phyloP scores from a whole-genome alignment of 768 basidiomycete species.

The Amanita thiersii region DNA sequence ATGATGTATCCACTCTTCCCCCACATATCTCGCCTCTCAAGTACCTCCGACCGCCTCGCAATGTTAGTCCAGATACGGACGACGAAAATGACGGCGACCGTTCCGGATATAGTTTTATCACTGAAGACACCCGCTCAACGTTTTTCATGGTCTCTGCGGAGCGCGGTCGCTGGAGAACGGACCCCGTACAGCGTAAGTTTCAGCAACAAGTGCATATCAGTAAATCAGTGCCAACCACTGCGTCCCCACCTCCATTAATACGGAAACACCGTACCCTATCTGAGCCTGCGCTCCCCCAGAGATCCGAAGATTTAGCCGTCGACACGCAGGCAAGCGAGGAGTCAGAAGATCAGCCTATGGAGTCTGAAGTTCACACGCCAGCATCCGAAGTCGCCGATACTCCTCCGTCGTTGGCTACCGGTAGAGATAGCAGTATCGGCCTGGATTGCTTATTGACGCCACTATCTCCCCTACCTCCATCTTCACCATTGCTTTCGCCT shows the following conservation, averaged over 20 bases:
- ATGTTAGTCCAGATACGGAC: constrained; percentile 22
- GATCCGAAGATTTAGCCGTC: neutral
- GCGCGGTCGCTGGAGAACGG: constrained; percentile 50
- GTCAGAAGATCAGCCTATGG: neutral
- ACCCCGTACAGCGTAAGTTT: constrained; percentile 30
- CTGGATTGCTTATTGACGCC: constrained; percentile 15
- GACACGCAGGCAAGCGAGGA: neutral
- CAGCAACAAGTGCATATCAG: constrained; percentile 6
- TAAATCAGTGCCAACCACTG: neutral
- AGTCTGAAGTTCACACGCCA: neutral
- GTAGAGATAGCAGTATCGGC: constrained; percentile 24
- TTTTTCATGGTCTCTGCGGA: constrained; percentile 51
- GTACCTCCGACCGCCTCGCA: constrained; percentile 10
- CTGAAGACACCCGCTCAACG: constrained; percentile 31
- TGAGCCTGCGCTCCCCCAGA: too few relatives aligned
- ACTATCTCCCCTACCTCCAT: constrained; percentile 25
- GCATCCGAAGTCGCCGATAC: constrained; percentile 12
- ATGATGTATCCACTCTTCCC: neutral
- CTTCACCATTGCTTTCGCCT: constrained; percentile 38
- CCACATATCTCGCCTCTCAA: neutral
- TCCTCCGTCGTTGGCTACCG: constrained; percentile 22
- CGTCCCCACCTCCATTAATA: neutral
- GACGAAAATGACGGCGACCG: constrained; percentile 23
- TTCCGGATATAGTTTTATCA: constrained; percentile 21
- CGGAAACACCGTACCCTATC: too few relatives aligned